Evolutionary conservation across 495 filamentous ascomycete species (phyloP).

Genomic region (Penicillium cataractarum): DNA sequence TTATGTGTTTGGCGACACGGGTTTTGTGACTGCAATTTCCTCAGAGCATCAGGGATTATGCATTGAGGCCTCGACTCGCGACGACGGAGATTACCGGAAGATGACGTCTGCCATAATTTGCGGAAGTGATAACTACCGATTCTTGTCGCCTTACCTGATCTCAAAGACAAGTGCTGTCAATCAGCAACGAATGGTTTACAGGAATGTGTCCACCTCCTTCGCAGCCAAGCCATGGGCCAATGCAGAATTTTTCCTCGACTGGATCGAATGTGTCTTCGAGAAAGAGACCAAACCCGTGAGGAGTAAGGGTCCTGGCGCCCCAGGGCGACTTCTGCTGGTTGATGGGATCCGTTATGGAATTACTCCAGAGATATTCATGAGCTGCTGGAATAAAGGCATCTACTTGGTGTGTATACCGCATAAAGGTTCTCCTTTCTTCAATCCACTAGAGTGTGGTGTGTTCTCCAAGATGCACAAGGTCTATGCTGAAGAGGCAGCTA

Average conservation of each 20-base stretch:
- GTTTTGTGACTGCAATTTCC: not conserved
- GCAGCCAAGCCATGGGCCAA: not conserved
- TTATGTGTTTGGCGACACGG: not conserved
- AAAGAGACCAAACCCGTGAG: not conserved
- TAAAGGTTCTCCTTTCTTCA: not conserved
- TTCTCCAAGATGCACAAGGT: not conserved
- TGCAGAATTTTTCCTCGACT: not conserved
- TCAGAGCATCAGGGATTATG: conserved; percentile 1
- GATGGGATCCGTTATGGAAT: not conserved
- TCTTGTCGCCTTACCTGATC: not conserved
- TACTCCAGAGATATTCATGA: conserved; percentile 3
- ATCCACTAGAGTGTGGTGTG: not conserved
- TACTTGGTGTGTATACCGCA: not conserved
- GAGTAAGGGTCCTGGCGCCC: not conserved
- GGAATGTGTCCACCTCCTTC: not conserved
- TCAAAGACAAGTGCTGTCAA: not conserved
- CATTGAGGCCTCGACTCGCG: not conserved
- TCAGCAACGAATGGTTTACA: not conserved
- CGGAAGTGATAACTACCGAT: not conserved
- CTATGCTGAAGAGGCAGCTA: not conserved
- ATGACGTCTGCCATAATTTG: not conserved
- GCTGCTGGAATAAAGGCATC: not conserved
- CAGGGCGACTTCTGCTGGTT: not conserved
- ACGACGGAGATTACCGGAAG: not conserved
- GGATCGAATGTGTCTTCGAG: not conserved